Evolutionary conservation across 139 green algal species (phyloP), one percentile per base, ranked within the genome.

Genomic region (Chlorokybus atmophyticus): DNA sequence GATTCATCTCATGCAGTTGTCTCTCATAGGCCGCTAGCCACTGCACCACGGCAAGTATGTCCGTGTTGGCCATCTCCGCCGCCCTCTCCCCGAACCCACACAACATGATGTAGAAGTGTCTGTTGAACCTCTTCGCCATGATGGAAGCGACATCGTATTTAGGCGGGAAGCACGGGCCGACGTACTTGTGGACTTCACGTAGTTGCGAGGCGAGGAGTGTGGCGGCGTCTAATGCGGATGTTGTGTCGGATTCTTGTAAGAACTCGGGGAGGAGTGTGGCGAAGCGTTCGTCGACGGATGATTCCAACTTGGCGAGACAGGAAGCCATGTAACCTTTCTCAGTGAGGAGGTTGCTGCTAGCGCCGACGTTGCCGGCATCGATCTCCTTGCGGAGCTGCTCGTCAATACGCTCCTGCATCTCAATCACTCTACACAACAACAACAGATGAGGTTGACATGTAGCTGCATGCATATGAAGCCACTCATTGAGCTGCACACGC

Each of bases 111-210:
- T 55, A 50, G 56, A 85, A 57, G 62, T 91, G 79, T 49, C 75
- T 53, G 52, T 87, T 79, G 67, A 86, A 87, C 57, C 74, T 57
- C 58, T 68, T 52, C 32, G 59, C 60, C 17, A 78, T 32, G 4
- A 60, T 24, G 29, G 80, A 65, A 51, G 93, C 88, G 28, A 94
- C 76, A 47, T 71, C 52, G 64, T 90, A 93, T 47, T 70, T 58
- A 40, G 6, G 76, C 0, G 84, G 84, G 58, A 91, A 93, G 73
- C 84, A 93, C 31, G 80, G 75, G 1, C 59, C 49, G 35, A 88
- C 82, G 40, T 75, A 78, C 64, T 90, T 80, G 50, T 83, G 87
- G 21, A 32, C 52, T 50, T 59, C 19, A 7, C n/a, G 7, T 7
- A 50, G 52, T 8, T 56, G 52, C 52, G 10, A n/a, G n/a, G n/a